Percentiles rank a stretch among this genome's conserved stretches.
These are phyloP conservation scores for Salix purpurea DNA, from an alignment of 345 rosid species.

Conservation along the genomic window DNA sequence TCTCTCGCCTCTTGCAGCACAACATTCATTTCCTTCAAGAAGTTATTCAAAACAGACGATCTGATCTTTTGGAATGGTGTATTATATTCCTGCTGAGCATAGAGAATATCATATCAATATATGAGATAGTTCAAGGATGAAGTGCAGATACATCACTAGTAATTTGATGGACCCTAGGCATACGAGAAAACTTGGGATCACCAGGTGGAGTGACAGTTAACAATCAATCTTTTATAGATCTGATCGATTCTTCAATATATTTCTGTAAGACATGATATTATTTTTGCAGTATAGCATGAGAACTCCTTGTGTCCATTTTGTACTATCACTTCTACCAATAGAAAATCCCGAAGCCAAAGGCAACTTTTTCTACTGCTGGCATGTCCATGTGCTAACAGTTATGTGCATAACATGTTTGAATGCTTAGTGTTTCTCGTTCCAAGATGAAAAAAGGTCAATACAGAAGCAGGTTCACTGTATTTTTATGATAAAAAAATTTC, in stretches of 20 bases:
- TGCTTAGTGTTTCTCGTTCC: neutral
- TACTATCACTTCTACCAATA: neutral
- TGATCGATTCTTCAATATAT: neutral
- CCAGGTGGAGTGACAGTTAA: neutral
- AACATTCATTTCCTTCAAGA: constrained; percentile 92
- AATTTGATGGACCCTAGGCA: neutral
- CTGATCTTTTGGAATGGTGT: constrained; percentile 87
- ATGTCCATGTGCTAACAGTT: neutral
- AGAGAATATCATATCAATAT: constrained; percentile 65
- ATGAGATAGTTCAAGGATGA: constrained; percentile 62
- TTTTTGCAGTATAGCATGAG: neutral
- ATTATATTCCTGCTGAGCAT: constrained; percentile 69
- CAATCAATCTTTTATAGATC: neutral
- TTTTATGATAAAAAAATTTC: too few species aligned
- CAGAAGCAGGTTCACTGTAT: too few species aligned
- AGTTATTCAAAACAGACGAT: constrained; percentile 74
- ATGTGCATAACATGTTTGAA: neutral
- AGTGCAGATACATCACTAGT: constrained; percentile 21
- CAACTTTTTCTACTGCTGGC: neutral
- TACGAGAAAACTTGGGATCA: constrained; percentile 1
- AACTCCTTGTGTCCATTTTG: neutral
- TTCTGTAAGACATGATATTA: neutral
- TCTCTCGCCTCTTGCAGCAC: constrained; percentile 49
- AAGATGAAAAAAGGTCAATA: too few species aligned
- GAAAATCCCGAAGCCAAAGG: neutral